phyloP scores from a whole-genome alignment of 768 basidiomycete species.

The Porphyrellus cyaneotinctus region DNA sequence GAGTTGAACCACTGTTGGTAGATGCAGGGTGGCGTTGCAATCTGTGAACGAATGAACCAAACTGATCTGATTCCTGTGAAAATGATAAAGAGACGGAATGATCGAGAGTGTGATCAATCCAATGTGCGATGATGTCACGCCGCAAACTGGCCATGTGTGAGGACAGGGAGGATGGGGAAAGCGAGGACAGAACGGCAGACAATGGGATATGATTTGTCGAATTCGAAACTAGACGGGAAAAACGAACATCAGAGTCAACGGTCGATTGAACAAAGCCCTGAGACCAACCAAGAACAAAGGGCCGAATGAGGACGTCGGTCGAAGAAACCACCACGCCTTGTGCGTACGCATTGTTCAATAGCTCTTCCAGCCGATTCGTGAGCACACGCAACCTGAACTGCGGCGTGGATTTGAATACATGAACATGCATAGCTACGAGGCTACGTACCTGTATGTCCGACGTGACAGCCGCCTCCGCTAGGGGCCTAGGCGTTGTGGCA shows the following conservation, averaged over 20 bases:
- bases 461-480: constrained; percentile 50
- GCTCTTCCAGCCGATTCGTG: constrained; percentile 62
- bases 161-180: constrained; percentile 51
- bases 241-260: constrained; percentile 1
- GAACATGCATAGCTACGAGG: background rate
- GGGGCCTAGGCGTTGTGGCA: constrained; percentile 43
- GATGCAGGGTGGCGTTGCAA: constrained; percentile 48
- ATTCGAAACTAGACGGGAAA: constrained; percentile 47
- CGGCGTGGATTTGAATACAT: background rate
- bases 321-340: constrained; percentile 52
- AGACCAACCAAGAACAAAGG: constrained; percentile 46
- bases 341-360: constrained; percentile 64
- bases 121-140: constrained; percentile 57
- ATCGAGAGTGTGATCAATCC: constrained; percentile 54
- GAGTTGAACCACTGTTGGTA: constrained; percentile 32
- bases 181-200: constrained; percentile 52
- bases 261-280: constrained; percentile 26
- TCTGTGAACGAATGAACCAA: constrained; percentile 37
- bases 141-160: constrained; percentile 57
- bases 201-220: constrained; percentile 50
- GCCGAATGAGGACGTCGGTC: constrained; percentile 46
- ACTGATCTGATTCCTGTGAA: constrained; percentile 32
- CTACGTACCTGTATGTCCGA: constrained; percentile 54
- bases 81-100: constrained; percentile 46
- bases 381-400: constrained; percentile 56